Evolutionary conservation across 2,329 filamentous ascomycete species (phyloP), one percentile per base, ranked within the genome.

Genomic region (Colletotrichum tanaceti): DNA sequence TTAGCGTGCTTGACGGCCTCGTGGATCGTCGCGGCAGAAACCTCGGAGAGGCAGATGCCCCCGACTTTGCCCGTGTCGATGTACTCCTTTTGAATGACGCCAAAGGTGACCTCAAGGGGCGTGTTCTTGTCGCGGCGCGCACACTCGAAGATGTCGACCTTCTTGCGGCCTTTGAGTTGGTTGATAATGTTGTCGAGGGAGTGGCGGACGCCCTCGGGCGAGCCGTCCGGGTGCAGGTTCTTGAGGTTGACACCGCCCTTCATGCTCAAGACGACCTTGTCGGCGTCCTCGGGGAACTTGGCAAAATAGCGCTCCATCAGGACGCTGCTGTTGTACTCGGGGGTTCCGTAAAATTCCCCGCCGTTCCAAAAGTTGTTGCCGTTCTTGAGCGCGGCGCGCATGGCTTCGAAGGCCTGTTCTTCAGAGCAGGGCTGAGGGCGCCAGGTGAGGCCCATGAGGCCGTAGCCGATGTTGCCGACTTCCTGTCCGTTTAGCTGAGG

Each of bases 311-410:
- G 80, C 69, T 87, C 84, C 38, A 92, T 77, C 11, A 91, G 78
- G 39, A 86, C 84, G 73, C 90, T 87, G 74, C 77, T 80, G 79
- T 91, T 90, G 73, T 83, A 83, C 22, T 86, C 81, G 1, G 85
- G 83, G 0, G 82, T 79, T 46, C 90, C 90, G 78, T 92, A 92
- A 74, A 91, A 85, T 74, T 91, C 88, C 70, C 84, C 89, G 44
- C 82, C 88, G 73, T 90, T 91, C 88, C 89, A 91, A 63, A 85
- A 80, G 70, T 78, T 84, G 73, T 78, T 79, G 63, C 83, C 81
- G 13, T 75, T 75, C 28, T 77, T 71, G 14, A 89, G 75, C 6
- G 88, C 80, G 20, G 85, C 82, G 72, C 85, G 85, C 77, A 91
- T 81, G 13, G 86, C 84, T 50, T 83, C 83, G 70, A 89, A 83